Percentiles rank a stretch among this genome's conserved stretches.
Evolutionary conservation across 305 asterid genomes (phyloP).

Genomic region (Euphrasia arctica): DNA sequence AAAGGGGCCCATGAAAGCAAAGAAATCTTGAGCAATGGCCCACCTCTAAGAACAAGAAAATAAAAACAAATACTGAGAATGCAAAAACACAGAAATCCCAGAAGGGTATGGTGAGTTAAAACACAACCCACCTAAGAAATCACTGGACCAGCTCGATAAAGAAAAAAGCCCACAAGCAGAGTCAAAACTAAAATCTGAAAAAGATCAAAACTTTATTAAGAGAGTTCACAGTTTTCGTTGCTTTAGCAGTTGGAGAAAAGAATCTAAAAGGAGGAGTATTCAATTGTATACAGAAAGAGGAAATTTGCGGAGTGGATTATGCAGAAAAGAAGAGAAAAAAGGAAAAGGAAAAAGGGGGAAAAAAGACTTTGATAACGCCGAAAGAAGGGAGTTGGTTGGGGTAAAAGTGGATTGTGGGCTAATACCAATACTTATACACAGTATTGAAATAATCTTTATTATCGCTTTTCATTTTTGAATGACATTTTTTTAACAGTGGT

Average conservation of each 20-base stretch:
- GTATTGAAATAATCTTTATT: slow-evolving; percentile 10
- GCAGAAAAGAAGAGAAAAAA: slow-evolving; percentile 18
- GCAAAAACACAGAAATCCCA: slow-evolving; percentile 26
- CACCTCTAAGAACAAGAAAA: slow-evolving; percentile 32
- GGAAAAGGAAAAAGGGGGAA: neutral
- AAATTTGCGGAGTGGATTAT: slow-evolving; percentile 32
- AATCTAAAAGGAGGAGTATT: slow-evolving; percentile 28
- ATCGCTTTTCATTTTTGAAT: too few relatives aligned
- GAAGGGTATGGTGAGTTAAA: slow-evolving; percentile 15
- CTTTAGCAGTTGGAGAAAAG: slow-evolving; percentile 24
- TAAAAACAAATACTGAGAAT: slow-evolving; percentile 42
- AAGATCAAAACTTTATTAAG: slow-evolving; percentile 41
- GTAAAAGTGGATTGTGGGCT: slow-evolving; percentile 23
- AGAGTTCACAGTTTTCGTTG: slow-evolving; percentile 23
- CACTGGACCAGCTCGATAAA: slow-evolving; percentile 40
- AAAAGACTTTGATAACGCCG: slow-evolving; percentile 28
- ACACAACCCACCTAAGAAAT: slow-evolving; percentile 37
- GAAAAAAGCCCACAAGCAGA: slow-evolving; percentile 26
- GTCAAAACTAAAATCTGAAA: slow-evolving; percentile 48
- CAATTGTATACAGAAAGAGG: neutral
- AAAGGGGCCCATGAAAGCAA: slow-evolving; percentile 49
- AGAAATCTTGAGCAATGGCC: slow-evolving; percentile 78
- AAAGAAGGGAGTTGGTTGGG: slow-evolving; percentile 13
- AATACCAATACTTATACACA: slow-evolving; percentile 22
- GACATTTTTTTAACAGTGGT: slow-evolving; percentile 3